Percentiles rank a stretch among this genome's conserved stretches.
Evolutionary conservation across 352 stramenopile species (phyloP).

Genomic region (Aphanomyces invadans): DNA sequence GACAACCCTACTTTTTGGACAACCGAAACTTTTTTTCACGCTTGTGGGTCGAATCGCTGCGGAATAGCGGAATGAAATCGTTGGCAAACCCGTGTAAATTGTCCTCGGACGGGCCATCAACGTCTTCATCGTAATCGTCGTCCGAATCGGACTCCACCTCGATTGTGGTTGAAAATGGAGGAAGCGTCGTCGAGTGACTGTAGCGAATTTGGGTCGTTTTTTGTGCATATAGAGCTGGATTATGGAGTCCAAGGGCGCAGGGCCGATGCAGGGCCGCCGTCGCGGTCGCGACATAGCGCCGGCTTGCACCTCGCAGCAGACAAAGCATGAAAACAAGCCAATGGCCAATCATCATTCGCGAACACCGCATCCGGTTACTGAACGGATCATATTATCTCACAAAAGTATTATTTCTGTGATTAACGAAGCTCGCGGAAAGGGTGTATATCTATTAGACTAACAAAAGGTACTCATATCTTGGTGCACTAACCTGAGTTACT

Average conservation of each 20-base stretch:
- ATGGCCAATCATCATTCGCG: constrained; percentile 2
- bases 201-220: not conserved
- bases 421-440: no score
- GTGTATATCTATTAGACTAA: no score
- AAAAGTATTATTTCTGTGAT: no score
- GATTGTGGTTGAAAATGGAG: not conserved
- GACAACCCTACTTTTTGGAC: constrained; percentile 1
- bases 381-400: no score
- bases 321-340: not conserved
- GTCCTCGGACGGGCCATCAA: not conserved
- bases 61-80: constrained; percentile 13
- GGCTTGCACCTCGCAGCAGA: not conserved
- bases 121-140: constrained; percentile 4
- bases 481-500: no score
- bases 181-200: not conserved
- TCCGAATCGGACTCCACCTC: constrained; percentile 4
- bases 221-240: not conserved
- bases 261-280: not conserved
- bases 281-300: not conserved
- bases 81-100: constrained; percentile 6
- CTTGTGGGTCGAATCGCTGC: not conserved
- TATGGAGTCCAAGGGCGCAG: not conserved
- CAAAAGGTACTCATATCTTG: no score
- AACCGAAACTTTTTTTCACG: constrained; percentile 11
- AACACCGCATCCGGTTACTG: not conserved